Conservation (phyloP, 345 rosid species). For the Acer campestre region DNA sequence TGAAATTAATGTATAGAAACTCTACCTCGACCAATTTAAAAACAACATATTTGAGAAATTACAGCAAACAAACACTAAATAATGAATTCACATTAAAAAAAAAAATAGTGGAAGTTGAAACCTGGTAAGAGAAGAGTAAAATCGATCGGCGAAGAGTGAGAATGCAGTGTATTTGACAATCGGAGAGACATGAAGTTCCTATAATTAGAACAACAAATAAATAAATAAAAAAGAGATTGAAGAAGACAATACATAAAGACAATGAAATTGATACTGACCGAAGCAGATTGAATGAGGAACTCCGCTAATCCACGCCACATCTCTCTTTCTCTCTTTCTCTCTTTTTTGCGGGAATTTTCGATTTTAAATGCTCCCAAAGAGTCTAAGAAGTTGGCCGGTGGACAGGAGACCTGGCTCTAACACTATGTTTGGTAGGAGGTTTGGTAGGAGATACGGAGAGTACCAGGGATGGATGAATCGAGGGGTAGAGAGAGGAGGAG, state of each 20-base stretch:
- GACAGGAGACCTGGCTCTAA: too few relatives aligned
- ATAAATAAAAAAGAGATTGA: not conserved
- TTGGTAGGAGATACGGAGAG: too few relatives aligned
- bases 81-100: too few relatives aligned
- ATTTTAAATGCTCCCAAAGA: not conserved
- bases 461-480: too few relatives aligned
- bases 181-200: constrained; percentile 63
- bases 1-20: too few relatives aligned
- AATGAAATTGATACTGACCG: constrained; percentile 22
- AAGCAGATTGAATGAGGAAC: constrained; percentile 50
- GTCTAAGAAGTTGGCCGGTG: too few relatives aligned
- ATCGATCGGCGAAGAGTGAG: constrained; percentile 71
- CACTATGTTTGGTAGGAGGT: too few relatives aligned
- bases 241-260: not conserved
- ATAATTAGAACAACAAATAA: constrained; percentile 1
- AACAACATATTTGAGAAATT: not conserved
- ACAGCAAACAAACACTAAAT: too few relatives aligned
- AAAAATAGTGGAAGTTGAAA: not conserved
- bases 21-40: not conserved
- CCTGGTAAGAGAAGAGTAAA: constrained; percentile 52
- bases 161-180: constrained; percentile 70
- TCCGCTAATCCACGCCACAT: constrained; percentile 25
- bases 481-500: too few relatives aligned
- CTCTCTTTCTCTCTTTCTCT: not conserved
- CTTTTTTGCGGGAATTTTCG: not conserved